Percentiles rank a stretch among this genome's conserved stretches.
phyloP scores from a whole-genome alignment of 2,329 filamentous ascomycete species.

The Aphanocladium album region DNA sequence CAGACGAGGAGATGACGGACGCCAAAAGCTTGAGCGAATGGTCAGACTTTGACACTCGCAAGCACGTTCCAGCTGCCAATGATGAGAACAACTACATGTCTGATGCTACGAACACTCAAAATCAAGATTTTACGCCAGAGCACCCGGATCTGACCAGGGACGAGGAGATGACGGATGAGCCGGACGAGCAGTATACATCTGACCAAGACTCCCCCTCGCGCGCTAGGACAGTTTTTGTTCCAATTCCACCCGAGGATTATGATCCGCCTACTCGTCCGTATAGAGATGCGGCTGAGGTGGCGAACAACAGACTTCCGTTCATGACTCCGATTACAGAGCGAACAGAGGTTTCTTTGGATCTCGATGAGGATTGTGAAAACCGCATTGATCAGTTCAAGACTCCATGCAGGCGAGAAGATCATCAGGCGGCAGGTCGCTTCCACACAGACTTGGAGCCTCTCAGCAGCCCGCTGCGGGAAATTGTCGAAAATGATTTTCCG shows the following conservation, averaged over 20 bases:
- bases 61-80: constrained; percentile 55
- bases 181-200: constrained; percentile 41
- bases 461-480: constrained; percentile 71
- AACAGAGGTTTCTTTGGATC: constrained; percentile 79
- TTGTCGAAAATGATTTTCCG: constrained; percentile 48
- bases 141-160: constrained; percentile 28
- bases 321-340: constrained; percentile 98
- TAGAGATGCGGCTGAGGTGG: constrained; percentile 71
- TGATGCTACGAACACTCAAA: constrained; percentile 20
- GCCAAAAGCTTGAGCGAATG: constrained; percentile 70
- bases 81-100: constrained; percentile 25
- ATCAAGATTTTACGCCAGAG: constrained; percentile 3
- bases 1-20: constrained; percentile 48
- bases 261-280: constrained; percentile 73
- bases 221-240: constrained; percentile 65
- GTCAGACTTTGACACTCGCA: constrained; percentile 79
- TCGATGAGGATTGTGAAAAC: constrained; percentile 45
- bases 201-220: constrained; percentile 40
- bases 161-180: constrained; percentile 31
- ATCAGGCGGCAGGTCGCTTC: constrained; percentile 21
- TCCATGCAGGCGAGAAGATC: constrained; percentile 57
- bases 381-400: constrained; percentile 66
- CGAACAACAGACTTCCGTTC: constrained; percentile 89
- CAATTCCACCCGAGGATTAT: constrained; percentile 81
- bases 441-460: constrained; percentile 34